Conservation (phyloP, 148 eudicot species). For the Bassia scoparia region DNA sequence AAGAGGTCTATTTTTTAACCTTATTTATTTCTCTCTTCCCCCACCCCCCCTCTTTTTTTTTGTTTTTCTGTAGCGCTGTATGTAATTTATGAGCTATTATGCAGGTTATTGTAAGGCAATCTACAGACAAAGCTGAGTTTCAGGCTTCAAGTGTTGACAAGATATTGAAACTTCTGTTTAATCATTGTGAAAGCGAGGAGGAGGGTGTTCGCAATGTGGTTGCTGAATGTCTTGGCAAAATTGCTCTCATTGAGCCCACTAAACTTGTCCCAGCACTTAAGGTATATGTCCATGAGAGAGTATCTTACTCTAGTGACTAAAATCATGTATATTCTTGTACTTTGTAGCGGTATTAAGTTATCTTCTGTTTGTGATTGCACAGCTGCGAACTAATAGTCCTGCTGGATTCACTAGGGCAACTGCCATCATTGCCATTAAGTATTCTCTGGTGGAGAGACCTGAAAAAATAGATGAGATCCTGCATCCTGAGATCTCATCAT, state of each 20-base stretch:
- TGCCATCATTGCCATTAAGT: constrained; percentile 83
- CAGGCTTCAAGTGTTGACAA: constrained; percentile 94
- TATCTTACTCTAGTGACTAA: neutral
- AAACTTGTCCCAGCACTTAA: constrained; percentile 94
- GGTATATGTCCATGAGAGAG: constrained; percentile 36
- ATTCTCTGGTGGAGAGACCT: constrained; percentile 90
- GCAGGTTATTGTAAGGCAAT: constrained; percentile 97
- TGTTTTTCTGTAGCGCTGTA: neutral
- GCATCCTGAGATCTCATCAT: constrained; percentile 87
- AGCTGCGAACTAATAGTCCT: constrained; percentile 67
- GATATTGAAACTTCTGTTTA: constrained; percentile 80
- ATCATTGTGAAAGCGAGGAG: constrained; percentile 98
- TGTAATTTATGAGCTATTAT: neutral
- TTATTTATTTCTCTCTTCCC: no score
- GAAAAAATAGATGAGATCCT: constrained; percentile 85
- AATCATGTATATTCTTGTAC: neutral
- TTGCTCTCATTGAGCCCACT: constrained; percentile 85
- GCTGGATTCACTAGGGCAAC: constrained; percentile 97
- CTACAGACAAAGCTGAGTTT: constrained; percentile 95
- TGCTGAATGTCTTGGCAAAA: constrained; percentile 96
- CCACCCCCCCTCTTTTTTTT: neutral
- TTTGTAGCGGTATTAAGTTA: neutral
- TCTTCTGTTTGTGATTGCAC: constrained; percentile 15
- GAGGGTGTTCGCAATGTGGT: constrained; percentile 99
- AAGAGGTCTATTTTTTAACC: constrained; percentile 59